A percentile compares a stretch with the other conserved stretches of the same genome.
Conservation (phyloP, 1,139 yeast genomes). For the Groenewaldozyma sp. region DNA sequence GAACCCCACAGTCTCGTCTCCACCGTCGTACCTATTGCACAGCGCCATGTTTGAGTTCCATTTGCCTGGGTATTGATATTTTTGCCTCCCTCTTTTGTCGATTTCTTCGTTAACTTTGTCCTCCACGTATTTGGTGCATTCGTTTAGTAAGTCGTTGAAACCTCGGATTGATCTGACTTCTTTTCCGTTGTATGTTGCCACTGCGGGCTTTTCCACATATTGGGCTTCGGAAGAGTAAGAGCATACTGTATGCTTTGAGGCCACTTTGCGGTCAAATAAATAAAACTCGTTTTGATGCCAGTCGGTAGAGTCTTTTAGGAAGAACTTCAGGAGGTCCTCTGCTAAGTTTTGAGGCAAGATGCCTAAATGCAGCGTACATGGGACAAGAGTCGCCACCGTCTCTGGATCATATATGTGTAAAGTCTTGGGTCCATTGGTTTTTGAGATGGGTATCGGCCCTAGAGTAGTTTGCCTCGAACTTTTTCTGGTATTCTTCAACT, state of each 20-base stretch:
- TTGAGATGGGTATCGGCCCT: conserved; percentile 3
- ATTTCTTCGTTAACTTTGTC: conserved; percentile 36
- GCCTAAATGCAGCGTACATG: conserved; percentile 41
- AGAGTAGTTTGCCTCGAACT: background rate
- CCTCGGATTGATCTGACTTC: conserved; percentile 18
- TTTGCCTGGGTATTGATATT: conserved; percentile 29
- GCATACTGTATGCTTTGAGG: conserved; percentile 43
- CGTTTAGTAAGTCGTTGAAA: conserved; percentile 35
- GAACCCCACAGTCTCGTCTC: conserved; percentile 50
- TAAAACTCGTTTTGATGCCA: conserved; percentile 40
- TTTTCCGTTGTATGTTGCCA: conserved; percentile 36
- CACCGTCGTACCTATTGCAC: conserved; percentile 45
- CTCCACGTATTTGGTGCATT: conserved; percentile 37
- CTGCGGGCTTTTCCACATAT: conserved; percentile 16
- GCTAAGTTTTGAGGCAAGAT: conserved; percentile 46
- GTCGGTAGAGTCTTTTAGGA: conserved; percentile 33
- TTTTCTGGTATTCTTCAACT: background rate
- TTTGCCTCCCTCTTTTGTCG: conserved; percentile 23
- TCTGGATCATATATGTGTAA: conserved; percentile 24
- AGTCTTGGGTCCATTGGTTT: conserved; percentile 5
- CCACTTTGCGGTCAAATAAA: conserved; percentile 51
- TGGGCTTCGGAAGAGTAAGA: conserved; percentile 31
- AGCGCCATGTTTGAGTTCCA: conserved; percentile 51
- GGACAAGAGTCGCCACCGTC: conserved; percentile 36
- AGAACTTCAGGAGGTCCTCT: conserved; percentile 33